Evolutionary conservation across 1,284 basidiomycete genomes (phyloP).

Genomic region (Cryptococcus depauperatus): DNA sequence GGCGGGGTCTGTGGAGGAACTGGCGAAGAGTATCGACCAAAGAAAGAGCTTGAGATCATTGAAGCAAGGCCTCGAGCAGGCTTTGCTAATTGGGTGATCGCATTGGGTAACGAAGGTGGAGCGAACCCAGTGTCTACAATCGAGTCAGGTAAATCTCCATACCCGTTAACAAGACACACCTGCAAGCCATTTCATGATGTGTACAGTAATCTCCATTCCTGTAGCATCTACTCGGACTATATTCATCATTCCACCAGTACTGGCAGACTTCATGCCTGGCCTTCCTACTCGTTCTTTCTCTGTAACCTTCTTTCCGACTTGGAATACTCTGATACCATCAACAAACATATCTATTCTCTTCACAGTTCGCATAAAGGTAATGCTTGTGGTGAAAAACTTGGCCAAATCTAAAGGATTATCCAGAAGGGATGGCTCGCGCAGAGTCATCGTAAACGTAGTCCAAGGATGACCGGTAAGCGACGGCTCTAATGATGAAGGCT

Average conservation of each 20-base stretch:
- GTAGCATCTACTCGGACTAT: conserved; percentile 59
- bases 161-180: conserved; percentile 17
- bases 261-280: conserved; percentile 44
- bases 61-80: conserved; percentile 64
- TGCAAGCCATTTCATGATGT: conserved; percentile 65
- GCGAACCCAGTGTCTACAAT: conserved; percentile 56
- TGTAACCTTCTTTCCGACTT: conserved; percentile 62
- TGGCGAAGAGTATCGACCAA: conserved; percentile 46
- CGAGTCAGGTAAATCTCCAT: conserved; percentile 2
- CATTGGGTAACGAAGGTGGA: conserved; percentile 38
- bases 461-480: conserved; percentile 50
- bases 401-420: conserved; percentile 76
- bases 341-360: conserved; percentile 68
- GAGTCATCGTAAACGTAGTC: conserved; percentile 85
- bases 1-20: conserved; percentile 45
- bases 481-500: conserved; percentile 32
- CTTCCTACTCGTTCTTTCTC: conserved; percentile 55
- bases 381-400: conserved; percentile 81
- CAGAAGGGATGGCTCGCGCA: conserved; percentile 75
- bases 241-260: conserved; percentile 56
- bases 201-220: conserved; percentile 69
- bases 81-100: conserved; percentile 20
- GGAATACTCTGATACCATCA: conserved; percentile 67
- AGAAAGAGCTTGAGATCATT: conserved; percentile 55
- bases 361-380: conserved; percentile 87